Conservation (phyloP, 257 asterid genomes). For the Asclepias syriaca region DNA sequence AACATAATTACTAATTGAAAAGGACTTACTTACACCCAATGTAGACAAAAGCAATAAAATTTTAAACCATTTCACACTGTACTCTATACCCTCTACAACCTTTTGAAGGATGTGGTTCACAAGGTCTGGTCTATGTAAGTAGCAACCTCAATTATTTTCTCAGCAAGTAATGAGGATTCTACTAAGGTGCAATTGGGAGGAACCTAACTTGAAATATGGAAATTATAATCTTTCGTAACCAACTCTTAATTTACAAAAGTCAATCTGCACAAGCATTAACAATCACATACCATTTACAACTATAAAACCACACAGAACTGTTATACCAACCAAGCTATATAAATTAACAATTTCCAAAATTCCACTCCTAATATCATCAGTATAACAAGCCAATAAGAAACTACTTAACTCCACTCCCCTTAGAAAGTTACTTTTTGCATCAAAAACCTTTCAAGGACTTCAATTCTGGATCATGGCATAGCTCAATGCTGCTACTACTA, state of each 20-base stretch:
- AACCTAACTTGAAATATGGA: background rate
- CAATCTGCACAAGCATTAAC: background rate
- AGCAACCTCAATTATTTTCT: background rate
- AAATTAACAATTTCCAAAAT: background rate
- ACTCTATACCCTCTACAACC: background rate
- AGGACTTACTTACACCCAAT: background rate
- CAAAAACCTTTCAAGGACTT: background rate
- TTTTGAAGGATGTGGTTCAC: background rate
- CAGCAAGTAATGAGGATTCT: background rate
- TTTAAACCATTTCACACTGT: background rate
- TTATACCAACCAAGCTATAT: background rate
- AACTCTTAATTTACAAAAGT: background rate
- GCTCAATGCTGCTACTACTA: background rate
- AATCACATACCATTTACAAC: background rate
- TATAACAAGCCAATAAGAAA: background rate
- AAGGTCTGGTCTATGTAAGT: background rate
- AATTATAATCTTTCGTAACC: background rate
- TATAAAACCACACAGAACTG: background rate
- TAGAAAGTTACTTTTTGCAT: background rate
- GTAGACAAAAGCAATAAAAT: background rate
- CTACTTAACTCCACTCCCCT: background rate
- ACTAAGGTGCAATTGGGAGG: background rate
- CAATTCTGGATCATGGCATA: background rate
- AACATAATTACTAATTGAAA: background rate
- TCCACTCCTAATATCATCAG: background rate